Evolutionary conservation across 2,329 filamentous ascomycete genomes (phyloP).

Genomic region (Xylariaceae sp.): DNA sequence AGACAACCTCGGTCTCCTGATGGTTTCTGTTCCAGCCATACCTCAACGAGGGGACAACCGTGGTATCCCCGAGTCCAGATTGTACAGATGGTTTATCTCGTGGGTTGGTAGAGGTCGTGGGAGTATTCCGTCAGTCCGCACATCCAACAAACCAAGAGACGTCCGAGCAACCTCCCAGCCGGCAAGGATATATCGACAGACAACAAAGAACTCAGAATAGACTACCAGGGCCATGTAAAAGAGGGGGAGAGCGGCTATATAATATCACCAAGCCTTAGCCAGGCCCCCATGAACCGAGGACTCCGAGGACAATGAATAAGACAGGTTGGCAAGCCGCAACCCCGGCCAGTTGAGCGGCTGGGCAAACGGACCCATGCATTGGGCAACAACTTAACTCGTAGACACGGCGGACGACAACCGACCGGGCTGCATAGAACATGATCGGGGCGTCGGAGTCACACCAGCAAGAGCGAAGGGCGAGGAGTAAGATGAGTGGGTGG

Average conservation of each 20-base stretch:
- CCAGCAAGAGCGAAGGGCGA: conserved; percentile 9
- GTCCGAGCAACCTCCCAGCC: conserved; percentile 17
- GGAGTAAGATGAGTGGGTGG: conserved; percentile 18
- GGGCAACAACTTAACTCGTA: conserved; percentile 18
- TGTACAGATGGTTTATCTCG: too few relatives aligned
- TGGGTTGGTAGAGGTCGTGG: too few relatives aligned
- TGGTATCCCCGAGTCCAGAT: too few relatives aligned
- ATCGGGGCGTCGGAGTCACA: conserved; percentile 6
- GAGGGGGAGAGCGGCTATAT: conserved; percentile 21
- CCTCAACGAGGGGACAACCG: too few relatives aligned
- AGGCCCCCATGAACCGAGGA: conserved; percentile 2
- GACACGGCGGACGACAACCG: conserved; percentile 8
- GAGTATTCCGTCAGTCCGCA: conserved; percentile 4
- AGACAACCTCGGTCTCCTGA: conserved; percentile 49
- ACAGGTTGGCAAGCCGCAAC: not conserved
- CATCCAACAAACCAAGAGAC: conserved; percentile 14
- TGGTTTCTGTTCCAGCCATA: conserved; percentile 30
- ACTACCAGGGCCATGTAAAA: conserved; percentile 7
- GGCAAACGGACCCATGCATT: conserved; percentile 22
- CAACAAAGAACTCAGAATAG: conserved; percentile 9
- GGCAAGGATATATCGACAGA: conserved; percentile 13
- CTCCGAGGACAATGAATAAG: conserved; percentile 11
- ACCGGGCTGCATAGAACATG: too few relatives aligned
- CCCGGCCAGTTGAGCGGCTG: conserved; percentile 14
- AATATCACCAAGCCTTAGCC: conserved; percentile 11